phyloP scores from a whole-genome alignment of 225 moss, liverwort and hornwort species.

The Anthoceros angustus region DNA sequence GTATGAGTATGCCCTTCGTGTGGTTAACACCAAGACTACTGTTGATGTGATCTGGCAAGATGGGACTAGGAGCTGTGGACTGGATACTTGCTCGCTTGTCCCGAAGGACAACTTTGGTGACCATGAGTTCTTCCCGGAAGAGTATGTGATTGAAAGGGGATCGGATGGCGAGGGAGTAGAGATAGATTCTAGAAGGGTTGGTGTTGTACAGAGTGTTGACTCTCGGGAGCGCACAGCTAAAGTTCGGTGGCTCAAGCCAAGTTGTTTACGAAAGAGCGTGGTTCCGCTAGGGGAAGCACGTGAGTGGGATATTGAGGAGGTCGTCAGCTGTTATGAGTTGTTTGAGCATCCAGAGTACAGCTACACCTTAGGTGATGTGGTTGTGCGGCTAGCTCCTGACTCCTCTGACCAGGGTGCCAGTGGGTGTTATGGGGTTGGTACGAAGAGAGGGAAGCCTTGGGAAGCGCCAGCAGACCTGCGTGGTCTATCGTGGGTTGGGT shows the following conservation, averaged over 20 bases:
- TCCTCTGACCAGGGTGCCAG: constrained; percentile 17
- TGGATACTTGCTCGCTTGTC: constrained; percentile 64
- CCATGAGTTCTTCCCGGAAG: constrained; percentile 98
- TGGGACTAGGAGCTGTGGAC: constrained; percentile 37
- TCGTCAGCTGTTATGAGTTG: constrained; percentile 90
- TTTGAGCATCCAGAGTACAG: constrained; percentile 85
- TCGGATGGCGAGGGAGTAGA: constrained; percentile 77
- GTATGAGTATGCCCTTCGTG: constrained; percentile 55
- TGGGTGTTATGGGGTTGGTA: constrained; percentile 15
- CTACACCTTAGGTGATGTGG: constrained; percentile 89
- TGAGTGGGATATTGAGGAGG: constrained; percentile 74
- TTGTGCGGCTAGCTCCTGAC: constrained; percentile 62
- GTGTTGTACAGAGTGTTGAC: constrained; percentile 74
- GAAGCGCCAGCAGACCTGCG: constrained; percentile 13
- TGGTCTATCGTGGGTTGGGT: constrained; percentile 88
- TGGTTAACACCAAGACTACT: constrained; percentile 66
- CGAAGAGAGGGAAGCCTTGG: constrained; percentile 14
- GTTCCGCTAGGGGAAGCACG: constrained; percentile 53
- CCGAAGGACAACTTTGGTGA: constrained; percentile 91
- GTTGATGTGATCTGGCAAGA: constrained; percentile 94
- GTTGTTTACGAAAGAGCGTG: constrained; percentile 20
- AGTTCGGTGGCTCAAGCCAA: constrained; percentile 53
- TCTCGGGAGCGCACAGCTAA: constrained; percentile 77
- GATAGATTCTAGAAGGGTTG: constrained; percentile 55
- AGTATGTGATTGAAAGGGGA: constrained; percentile 90